Conservation (phyloP, 2,329 filamentous ascomycete genomes). For the Microcyclospora tardicrescens region DNA sequence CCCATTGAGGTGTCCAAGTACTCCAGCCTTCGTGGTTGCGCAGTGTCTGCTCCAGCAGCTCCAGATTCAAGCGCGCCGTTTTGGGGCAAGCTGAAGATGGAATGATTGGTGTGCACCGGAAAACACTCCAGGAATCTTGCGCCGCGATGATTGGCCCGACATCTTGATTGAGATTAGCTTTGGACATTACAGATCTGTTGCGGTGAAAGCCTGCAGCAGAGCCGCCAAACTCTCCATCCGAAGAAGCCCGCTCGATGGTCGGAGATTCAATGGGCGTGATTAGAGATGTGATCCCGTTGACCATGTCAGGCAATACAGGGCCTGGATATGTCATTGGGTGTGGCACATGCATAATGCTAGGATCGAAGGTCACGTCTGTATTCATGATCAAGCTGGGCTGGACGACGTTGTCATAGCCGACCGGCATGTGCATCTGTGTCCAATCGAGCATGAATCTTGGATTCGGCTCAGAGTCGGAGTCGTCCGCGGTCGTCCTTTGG, state of each 20-base stretch:
- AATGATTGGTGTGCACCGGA: conserved; percentile 38
- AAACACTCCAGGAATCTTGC: conserved; percentile 40
- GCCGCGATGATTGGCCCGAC: conserved; percentile 37
- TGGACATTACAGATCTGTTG: conserved; percentile 25
- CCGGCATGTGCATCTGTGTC: conserved; percentile 33
- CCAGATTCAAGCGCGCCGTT: conserved; percentile 38
- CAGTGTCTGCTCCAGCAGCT: conserved; percentile 38
- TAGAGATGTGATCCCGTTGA: conserved; percentile 23
- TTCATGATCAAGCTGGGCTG: conserved; percentile 34
- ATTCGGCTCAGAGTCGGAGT: conserved; percentile 30
- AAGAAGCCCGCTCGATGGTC: conserved; percentile 34
- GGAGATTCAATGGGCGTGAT: conserved; percentile 36
- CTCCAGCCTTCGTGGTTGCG: conserved; percentile 40
- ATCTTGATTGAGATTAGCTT: conserved; percentile 21
- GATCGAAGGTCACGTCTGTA: conserved; percentile 33
- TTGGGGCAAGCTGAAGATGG: conserved; percentile 37
- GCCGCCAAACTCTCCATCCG: conserved; percentile 33
- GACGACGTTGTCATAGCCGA: conserved; percentile 31
- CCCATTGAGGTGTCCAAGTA: conserved; percentile 38
- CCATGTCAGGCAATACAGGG: conserved; percentile 32
- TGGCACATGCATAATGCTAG: conserved; percentile 25
- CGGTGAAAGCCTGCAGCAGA: conserved; percentile 30
- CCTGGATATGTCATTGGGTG: conserved; percentile 23
- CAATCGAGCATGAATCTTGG: conserved; percentile 38
- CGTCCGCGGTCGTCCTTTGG: conserved; percentile 24